phyloP scores from a whole-genome alignment of 2,329 filamentous ascomycete genomes.

The Zymoseptoria pseudotritici region DNA sequence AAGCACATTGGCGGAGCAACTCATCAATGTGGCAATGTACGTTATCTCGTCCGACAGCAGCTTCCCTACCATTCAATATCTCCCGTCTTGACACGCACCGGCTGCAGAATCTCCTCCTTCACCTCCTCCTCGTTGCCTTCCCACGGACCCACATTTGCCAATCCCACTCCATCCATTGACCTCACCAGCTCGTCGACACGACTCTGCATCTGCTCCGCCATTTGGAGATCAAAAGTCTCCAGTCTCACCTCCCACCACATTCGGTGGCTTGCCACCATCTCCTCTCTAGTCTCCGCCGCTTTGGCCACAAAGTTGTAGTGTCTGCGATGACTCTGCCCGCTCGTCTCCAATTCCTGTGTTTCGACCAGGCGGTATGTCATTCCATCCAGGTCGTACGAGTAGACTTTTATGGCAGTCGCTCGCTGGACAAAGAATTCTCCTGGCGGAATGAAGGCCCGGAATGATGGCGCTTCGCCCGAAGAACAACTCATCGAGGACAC shows the following conservation, averaged over 20 bases:
- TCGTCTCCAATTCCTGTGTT: conserved; percentile 8
- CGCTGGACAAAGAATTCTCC: conserved; percentile 5
- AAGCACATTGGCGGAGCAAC: no score
- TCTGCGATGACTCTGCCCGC: conserved; percentile 1
- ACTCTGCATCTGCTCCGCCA: conserved; percentile 8
- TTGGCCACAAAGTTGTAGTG: conserved; percentile 9
- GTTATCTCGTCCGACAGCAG: neutral
- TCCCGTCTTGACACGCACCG: neutral
- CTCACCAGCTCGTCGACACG: conserved; percentile 10
- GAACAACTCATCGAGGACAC: conserved; percentile 10
- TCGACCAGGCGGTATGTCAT: conserved; percentile 7
- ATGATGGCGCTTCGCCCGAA: conserved; percentile 7
- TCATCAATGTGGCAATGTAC: no score
- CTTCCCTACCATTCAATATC: neutral
- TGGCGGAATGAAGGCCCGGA: conserved; percentile 3
- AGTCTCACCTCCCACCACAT: conserved; percentile 14
- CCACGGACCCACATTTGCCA: conserved; percentile 10
- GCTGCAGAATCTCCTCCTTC: neutral
- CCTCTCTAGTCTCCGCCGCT: conserved; percentile 3
- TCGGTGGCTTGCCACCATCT: conserved; percentile 11
- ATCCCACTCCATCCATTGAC: conserved; percentile 13
- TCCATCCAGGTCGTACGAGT: conserved; percentile 2
- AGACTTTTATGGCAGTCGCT: conserved; percentile 10
- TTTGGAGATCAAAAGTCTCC: conserved; percentile 11
- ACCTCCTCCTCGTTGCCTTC: neutral